Conservation (phyloP, 2,329 filamentous ascomycete species). For the Microdochium trichocladiopsis region DNA sequence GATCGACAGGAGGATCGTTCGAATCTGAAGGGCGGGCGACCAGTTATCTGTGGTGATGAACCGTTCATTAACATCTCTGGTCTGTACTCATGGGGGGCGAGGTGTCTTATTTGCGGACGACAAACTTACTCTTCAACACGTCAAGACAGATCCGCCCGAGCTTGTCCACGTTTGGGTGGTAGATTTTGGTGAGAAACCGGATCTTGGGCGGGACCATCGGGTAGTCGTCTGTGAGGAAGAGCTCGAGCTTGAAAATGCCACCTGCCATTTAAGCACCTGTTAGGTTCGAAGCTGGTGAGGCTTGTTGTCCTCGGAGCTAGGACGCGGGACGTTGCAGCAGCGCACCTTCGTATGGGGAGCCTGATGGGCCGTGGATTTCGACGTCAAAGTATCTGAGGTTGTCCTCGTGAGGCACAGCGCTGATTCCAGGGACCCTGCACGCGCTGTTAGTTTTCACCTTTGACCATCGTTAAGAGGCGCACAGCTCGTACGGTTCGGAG, state of each 20-base stretch:
- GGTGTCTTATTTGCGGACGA: too few species aligned
- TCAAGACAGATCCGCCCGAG: conserved; percentile 95
- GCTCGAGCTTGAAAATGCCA: conserved; percentile 91
- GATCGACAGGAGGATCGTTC: conserved; percentile 97
- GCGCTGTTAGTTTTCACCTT: neutral
- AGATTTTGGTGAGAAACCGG: conserved; percentile 97
- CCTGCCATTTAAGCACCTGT: conserved; percentile 26
- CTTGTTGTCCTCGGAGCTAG: too few species aligned
- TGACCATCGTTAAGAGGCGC: neutral
- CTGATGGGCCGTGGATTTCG: conserved; percentile 83
- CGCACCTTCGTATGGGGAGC: conserved; percentile 91
- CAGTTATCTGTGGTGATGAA: conserved; percentile 68
- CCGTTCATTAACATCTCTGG: conserved; percentile 6
- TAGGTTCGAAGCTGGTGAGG: too few species aligned
- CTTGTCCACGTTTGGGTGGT: conserved; percentile 98
- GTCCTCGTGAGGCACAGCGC: conserved; percentile 90
- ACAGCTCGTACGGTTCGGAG: conserved; percentile 74
- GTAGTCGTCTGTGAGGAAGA: conserved; percentile 97
- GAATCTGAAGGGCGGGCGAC: conserved; percentile 95
- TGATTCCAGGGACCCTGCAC: conserved; percentile 88
- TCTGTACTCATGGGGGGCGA: too few species aligned
- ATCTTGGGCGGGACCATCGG: conserved; percentile 99
- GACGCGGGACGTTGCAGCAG: too few species aligned
- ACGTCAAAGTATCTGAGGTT: conserved; percentile 98
- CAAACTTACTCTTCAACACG: conserved; percentile 78